A percentile compares a stretch with the other conserved stretches of the same genome.
These are phyloP conservation scores for Annulohypoxylon truncatum DNA, from an alignment of 2,329 filamentous ascomycete genomes.

Conservation along the genomic window DNA sequence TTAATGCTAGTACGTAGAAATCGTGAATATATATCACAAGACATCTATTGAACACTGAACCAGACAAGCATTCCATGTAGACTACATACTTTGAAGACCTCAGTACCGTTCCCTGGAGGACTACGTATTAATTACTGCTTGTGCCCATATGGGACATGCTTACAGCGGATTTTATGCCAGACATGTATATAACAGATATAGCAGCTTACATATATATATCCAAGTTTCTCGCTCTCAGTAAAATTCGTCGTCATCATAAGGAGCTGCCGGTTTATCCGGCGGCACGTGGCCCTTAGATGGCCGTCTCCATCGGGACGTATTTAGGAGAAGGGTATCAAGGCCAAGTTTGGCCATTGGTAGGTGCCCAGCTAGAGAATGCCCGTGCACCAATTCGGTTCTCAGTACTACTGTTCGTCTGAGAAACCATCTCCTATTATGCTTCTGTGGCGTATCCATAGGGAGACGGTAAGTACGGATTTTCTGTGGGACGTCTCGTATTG, in stretches of 20 bases:
- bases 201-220: constrained; percentile 16
- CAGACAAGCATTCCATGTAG: background rate
- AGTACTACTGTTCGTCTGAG: background rate
- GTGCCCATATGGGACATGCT: background rate
- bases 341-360: constrained; percentile 16
- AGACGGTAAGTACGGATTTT: constrained; percentile 27
- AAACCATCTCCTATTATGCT: background rate
- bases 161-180: background rate
- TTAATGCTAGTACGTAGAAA: background rate
- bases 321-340: constrained; percentile 33
- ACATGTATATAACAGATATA: background rate
- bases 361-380: constrained; percentile 37
- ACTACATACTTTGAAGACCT: background rate
- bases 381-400: constrained; percentile 19
- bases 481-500: constrained; percentile 35
- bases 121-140: background rate
- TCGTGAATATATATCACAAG: background rate
- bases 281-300: constrained; percentile 7
- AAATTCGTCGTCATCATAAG: background rate
- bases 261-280: background rate
- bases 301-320: constrained; percentile 1
- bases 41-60: background rate
- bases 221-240: background rate
- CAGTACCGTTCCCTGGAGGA: background rate
- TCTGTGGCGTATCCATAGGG: constrained; percentile 18